Evolutionary conservation across 306 rosid genomes (phyloP).

Genomic region (Betula pendula): DNA sequence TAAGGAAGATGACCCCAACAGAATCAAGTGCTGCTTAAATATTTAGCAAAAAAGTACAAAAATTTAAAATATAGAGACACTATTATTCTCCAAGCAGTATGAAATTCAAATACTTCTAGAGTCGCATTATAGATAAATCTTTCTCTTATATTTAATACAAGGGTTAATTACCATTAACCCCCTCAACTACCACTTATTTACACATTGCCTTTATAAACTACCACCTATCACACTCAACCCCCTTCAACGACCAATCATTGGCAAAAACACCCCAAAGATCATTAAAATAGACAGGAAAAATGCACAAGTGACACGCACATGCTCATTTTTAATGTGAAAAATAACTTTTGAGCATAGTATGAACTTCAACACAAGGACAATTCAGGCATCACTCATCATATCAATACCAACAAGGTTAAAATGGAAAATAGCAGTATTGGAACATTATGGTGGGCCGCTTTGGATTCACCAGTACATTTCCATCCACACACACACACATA

Average conservation of each 20-base stretch:
- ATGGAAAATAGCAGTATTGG: background rate
- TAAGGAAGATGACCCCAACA: slow-evolving; percentile 15
- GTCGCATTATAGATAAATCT: background rate
- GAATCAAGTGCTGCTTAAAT: background rate
- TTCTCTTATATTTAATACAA: background rate
- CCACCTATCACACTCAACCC: too few relatives aligned
- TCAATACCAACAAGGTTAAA: background rate
- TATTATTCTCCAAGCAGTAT: background rate
- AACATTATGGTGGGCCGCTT: background rate
- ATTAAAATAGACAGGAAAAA: too few relatives aligned
- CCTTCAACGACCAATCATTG: too few relatives aligned
- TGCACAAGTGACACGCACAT: background rate
- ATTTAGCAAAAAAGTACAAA: background rate
- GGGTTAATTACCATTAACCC: too few relatives aligned
- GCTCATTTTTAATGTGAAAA: background rate
- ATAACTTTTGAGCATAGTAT: background rate
- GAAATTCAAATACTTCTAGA: background rate
- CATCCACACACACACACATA: too few relatives aligned
- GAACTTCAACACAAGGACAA: background rate
- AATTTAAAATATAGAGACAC: too few relatives aligned
- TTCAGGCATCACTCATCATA: background rate
- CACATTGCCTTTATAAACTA: too few relatives aligned
- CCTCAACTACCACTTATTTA: too few relatives aligned
- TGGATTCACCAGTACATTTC: too few relatives aligned
- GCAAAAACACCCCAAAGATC: too few relatives aligned